Base-by-base conservation (phyloP, 2,329 filamentous ascomycete genomes). In the Didymella keratinophila region DNA sequence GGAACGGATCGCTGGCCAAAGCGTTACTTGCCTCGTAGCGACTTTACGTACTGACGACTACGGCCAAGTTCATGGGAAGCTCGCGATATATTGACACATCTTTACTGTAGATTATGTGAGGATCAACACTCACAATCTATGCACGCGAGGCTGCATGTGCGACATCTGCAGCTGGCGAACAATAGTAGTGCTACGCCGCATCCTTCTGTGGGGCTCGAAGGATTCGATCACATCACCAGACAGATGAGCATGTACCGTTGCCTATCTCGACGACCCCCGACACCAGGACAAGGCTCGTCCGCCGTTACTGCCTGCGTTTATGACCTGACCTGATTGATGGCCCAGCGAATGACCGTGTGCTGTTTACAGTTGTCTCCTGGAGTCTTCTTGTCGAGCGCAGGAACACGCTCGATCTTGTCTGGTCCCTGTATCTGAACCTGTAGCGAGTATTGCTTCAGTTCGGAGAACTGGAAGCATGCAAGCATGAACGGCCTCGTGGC, bases 141-240 rank as follows among this genome's bases (percentile, higher is more conserved):
- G 18, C 14, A 14, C 16, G 30, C 12, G 9, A 43, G 16, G 14
- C 1, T 4, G 1, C 36, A 21, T 6, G 44, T 54, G 52, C 11
- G 25, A 25, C 28, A 14, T 18, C 25, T 34, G 43, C 25, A 48
- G 25, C 28, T 44, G 14, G 16, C 30, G 30, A 32, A 41, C 27
- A 18, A n/a, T 12, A 52, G n/a, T 37, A 37, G 16, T n/a, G 21
- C n/a, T 14, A 43, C 37, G 52, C 45, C 28, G 52, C 46, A 41
- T 45, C 53, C 46, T 46, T 56, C 9, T 32, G 43, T 47, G 51
- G 43, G 42, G 23, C 51, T 12, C 25, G 2, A 30, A 36, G 23
- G 36, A 6, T 50, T n/a, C 30, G 23, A 50, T 30, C 23, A 47
- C 20, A 36, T 30, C 20, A 47, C 30, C 30, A 36, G 28, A 14